phyloP scores from a whole-genome alignment of 2,329 filamentous ascomycete species.

The Pseudogymnoascus sp. region DNA sequence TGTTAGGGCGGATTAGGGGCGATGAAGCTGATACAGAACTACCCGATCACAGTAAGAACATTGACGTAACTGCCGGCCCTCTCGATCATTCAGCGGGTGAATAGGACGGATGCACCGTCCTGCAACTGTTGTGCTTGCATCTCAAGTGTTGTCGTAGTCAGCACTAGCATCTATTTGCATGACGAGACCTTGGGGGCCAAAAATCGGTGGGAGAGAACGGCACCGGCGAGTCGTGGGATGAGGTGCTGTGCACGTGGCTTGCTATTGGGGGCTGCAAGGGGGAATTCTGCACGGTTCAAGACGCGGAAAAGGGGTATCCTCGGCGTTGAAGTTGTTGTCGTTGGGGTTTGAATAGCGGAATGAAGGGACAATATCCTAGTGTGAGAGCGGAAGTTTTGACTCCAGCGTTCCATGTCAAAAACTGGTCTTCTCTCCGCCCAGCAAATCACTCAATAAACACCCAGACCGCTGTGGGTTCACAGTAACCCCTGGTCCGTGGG shows the following conservation, averaged over 20 bases:
- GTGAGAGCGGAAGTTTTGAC: constrained; percentile 4
- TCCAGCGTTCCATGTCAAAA: background rate
- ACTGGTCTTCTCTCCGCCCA: background rate
- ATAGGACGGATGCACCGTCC: background rate
- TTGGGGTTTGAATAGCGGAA: background rate
- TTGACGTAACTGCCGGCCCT: background rate
- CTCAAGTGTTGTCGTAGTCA: background rate
- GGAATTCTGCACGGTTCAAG: background rate
- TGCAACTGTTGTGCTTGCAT: background rate
- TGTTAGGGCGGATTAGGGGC: background rate
- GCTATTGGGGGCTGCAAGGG: background rate
- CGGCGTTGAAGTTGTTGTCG: background rate
- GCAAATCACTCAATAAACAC: background rate
- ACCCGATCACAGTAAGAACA: background rate
- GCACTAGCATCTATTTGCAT: constrained; percentile 5
- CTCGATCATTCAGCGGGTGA: background rate
- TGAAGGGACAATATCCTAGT: background rate
- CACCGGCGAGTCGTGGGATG: background rate
- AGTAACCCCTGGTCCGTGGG: background rate
- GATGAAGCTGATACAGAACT: background rate
- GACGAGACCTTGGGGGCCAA: background rate
- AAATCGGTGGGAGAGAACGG: background rate
- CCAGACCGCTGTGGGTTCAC: background rate
- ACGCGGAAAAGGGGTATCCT: background rate
- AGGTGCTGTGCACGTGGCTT: background rate